Conservation (phyloP, 148 eudicot genomes). For the Limonium bicolor region DNA sequence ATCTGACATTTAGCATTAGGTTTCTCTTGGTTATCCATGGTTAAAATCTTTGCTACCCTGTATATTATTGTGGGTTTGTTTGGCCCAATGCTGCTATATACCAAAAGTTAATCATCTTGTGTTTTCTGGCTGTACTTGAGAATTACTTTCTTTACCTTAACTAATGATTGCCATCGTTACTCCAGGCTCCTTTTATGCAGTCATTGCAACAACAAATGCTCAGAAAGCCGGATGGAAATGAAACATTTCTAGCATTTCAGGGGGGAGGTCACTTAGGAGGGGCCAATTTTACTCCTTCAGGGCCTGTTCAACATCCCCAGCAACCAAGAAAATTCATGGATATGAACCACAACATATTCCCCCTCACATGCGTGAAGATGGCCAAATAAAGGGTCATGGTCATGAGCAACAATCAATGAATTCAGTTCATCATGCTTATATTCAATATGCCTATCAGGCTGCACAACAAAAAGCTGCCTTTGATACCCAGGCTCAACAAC, state of each 20-base stretch:
- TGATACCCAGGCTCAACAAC: slow-evolving; percentile 56
- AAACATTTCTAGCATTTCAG: slow-evolving; percentile 46
- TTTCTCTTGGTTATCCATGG: too few relatives aligned
- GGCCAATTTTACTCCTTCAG: slow-evolving; percentile 33
- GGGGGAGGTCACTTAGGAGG: slow-evolving; percentile 48
- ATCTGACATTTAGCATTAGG: too few relatives aligned
- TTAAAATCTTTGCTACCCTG: too few relatives aligned
- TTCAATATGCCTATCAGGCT: slow-evolving; percentile 59
- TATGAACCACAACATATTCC: slow-evolving; percentile 43
- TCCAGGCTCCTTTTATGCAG: slow-evolving; percentile 20
- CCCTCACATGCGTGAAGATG: slow-evolving; percentile 42
- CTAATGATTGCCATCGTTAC: neutral
- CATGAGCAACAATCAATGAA: slow-evolving; percentile 53
- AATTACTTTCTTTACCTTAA: too few relatives aligned
- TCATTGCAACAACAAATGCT: slow-evolving; percentile 57
- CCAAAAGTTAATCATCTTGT: too few relatives aligned
- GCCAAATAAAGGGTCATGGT: slow-evolving; percentile 49
- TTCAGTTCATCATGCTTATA: slow-evolving; percentile 69
- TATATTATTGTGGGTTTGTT: too few relatives aligned
- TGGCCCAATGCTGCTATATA: too few relatives aligned
- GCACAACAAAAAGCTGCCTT: slow-evolving; percentile 54
- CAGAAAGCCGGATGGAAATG: slow-evolving; percentile 68
- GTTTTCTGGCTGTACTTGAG: too few relatives aligned
- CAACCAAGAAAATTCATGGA: slow-evolving; percentile 47
- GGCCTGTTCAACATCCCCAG: slow-evolving; percentile 47